Conservation (phyloP, 371 early-diverging fungal genomes). For the Circinella umbellata region DNA sequence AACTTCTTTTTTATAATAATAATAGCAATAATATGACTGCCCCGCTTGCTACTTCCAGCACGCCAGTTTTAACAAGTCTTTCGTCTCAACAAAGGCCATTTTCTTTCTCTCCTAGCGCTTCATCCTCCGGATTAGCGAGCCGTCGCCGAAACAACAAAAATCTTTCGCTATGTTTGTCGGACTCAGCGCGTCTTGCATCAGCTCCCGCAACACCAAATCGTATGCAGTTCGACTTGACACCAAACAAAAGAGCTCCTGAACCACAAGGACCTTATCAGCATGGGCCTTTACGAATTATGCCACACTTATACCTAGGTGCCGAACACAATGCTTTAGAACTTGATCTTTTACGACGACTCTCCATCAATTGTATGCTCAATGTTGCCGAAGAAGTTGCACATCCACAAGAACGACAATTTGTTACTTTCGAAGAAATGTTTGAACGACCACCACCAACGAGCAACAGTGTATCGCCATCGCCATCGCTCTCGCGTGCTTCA, state of each 20-base stretch:
- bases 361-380: conserved; percentile 71
- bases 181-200: conserved; percentile 24
- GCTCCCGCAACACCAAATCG: conserved; percentile 13
- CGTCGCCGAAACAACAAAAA: conserved; percentile 42
- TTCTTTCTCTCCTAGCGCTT: conserved; percentile 18
- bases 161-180: conserved; percentile 35
- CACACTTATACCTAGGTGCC: conserved; percentile 74
- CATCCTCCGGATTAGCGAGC: conserved; percentile 30
- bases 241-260: conserved; percentile 11
- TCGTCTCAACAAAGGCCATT: conserved; percentile 20
- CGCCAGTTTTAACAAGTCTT: conserved; percentile 15
- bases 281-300: conserved; percentile 67
- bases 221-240: conserved; percentile 14
- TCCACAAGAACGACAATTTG: conserved; percentile 39
- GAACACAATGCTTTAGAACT: conserved; percentile 61
- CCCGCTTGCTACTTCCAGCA: conserved; percentile 20
- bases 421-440: conserved; percentile 29
- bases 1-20: too few species aligned
- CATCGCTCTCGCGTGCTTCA: conserved; percentile 40
- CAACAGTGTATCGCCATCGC: conserved; percentile 27
- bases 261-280: conserved; percentile 43
- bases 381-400: conserved; percentile 78
- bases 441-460: neutral
- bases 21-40: neutral
- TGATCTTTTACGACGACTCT: conserved; percentile 42